Conservation (phyloP, 2,329 filamentous ascomycete genomes). For the Penicillium sp. region DNA sequence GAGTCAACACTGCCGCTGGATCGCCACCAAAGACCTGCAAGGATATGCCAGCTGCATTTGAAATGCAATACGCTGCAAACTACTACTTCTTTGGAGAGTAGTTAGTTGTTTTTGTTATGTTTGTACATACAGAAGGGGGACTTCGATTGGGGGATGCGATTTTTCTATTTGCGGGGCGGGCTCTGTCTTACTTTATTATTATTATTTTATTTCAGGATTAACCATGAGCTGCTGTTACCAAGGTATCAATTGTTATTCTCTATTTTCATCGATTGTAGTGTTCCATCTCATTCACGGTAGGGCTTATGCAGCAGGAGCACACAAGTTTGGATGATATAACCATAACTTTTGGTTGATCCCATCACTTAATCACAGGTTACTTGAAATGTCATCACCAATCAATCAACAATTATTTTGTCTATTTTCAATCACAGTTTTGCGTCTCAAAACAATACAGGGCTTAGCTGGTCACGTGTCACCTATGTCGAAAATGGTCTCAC, state of each 20-base stretch:
- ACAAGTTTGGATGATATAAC: background rate
- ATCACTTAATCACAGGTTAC: background rate
- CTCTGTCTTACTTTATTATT: constrained; percentile 7
- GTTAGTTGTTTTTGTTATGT: constrained; percentile 1
- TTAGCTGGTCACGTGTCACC: constrained; percentile 31
- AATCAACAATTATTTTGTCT: background rate
- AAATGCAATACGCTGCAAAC: constrained; percentile 78
- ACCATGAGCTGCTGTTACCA: background rate
- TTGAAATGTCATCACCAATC: background rate
- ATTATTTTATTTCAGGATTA: background rate
- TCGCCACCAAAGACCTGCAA: constrained; percentile 70
- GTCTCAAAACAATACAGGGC: constrained; percentile 17
- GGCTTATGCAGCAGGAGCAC: background rate
- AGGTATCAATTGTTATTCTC: background rate
- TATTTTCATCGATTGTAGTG: background rate
- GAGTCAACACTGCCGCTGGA: constrained; percentile 80
- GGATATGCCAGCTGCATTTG: constrained; percentile 61
- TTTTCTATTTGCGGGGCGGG: constrained; percentile 8
- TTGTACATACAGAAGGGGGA: constrained; percentile 16
- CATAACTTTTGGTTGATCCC: background rate
- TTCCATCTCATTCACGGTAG: background rate
- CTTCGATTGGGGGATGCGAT: constrained; percentile 6
- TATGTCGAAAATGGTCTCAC: constrained; percentile 16
- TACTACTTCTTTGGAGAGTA: constrained; percentile 61
- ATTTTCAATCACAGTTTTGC: background rate